Evolutionary conservation across 2,329 filamentous ascomycete genomes (phyloP).

Genomic region (Tolypocladium paradoxum): DNA sequence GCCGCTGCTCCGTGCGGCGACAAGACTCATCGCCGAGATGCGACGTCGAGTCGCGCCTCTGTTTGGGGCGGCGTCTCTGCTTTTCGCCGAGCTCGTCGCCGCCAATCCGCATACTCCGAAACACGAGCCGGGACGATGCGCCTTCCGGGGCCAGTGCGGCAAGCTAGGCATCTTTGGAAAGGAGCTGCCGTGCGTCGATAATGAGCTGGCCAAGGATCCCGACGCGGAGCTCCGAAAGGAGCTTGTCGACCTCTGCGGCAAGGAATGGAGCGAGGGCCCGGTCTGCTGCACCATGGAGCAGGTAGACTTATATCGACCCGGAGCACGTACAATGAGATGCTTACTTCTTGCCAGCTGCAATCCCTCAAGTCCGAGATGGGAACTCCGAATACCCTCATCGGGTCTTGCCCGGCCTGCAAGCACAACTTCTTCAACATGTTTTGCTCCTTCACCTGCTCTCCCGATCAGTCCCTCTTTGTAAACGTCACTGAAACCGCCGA

Average conservation of each 20-base stretch:
- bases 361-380: slow-evolving; percentile 74
- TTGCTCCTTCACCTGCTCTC: slow-evolving; percentile 96
- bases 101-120: slow-evolving; percentile 38
- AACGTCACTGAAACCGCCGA: slow-evolving; percentile 71
- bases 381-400: slow-evolving; percentile 79
- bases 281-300: slow-evolving; percentile 81
- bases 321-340: neutral
- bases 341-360: slow-evolving; percentile 45
- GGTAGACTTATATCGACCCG: slow-evolving; percentile 27
- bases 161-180: slow-evolving; percentile 84
- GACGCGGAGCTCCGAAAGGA: slow-evolving; percentile 61
- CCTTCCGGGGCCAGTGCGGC: slow-evolving; percentile 84
- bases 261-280: slow-evolving; percentile 71
- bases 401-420: slow-evolving; percentile 92
- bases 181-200: slow-evolving; percentile 86
- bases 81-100: slow-evolving; percentile 15
- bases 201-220: slow-evolving; percentile 67
- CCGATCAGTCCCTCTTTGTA: slow-evolving; percentile 88
- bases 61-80: slow-evolving; percentile 18
- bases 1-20: neutral
- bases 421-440: slow-evolving; percentile 98
- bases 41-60: slow-evolving; percentile 19
- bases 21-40: slow-evolving; percentile 12
- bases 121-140: slow-evolving; percentile 81
- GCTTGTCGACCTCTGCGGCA: slow-evolving; percentile 75